Evolutionary conservation across 2,329 filamentous ascomycete genomes (phyloP).

Genomic region (Myriosclerotinia duriaeana): DNA sequence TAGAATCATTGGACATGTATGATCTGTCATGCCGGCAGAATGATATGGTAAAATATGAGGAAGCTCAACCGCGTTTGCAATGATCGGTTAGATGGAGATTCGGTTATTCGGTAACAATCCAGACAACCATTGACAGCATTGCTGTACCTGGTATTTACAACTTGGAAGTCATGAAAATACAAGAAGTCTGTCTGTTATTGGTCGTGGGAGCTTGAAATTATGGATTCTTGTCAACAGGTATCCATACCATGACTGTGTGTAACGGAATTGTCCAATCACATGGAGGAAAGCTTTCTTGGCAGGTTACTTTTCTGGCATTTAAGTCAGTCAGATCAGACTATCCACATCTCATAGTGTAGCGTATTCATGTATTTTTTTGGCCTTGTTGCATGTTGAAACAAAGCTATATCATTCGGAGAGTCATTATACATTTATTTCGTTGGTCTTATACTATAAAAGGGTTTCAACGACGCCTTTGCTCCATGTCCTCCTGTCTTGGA

Average conservation of each 20-base stretch:
- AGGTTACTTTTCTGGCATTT: not conserved
- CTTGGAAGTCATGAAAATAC: not conserved
- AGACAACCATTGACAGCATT: not conserved
- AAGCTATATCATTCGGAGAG: not conserved
- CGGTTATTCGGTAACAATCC: constrained; percentile 21
- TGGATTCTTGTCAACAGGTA: not conserved
- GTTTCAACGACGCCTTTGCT: constrained; percentile 19
- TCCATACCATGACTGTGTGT: not conserved
- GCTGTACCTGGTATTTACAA: not conserved
- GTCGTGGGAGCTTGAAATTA: not conserved
- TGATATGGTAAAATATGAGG: not conserved
- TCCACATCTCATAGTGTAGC: not conserved
- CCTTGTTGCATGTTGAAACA: not conserved
- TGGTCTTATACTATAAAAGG: not conserved
- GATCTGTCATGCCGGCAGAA: not conserved
- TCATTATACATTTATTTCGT: constrained; percentile 14
- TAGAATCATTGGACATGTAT: constrained; percentile 13
- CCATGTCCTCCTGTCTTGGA: constrained; percentile 11
- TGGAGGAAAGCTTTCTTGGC: not conserved
- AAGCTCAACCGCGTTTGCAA: constrained; percentile 4
- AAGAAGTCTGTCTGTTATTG: not conserved
- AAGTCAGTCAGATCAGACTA: too few species aligned
- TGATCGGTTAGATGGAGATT: constrained; percentile 20
- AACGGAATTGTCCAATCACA: not conserved
- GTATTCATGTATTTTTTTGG: not conserved